Percentiles rank a stretch among this genome's conserved stretches.
Evolutionary conservation across 2,329 filamentous ascomycete genomes (phyloP).

Genomic region (Monosporascus sp.): DNA sequence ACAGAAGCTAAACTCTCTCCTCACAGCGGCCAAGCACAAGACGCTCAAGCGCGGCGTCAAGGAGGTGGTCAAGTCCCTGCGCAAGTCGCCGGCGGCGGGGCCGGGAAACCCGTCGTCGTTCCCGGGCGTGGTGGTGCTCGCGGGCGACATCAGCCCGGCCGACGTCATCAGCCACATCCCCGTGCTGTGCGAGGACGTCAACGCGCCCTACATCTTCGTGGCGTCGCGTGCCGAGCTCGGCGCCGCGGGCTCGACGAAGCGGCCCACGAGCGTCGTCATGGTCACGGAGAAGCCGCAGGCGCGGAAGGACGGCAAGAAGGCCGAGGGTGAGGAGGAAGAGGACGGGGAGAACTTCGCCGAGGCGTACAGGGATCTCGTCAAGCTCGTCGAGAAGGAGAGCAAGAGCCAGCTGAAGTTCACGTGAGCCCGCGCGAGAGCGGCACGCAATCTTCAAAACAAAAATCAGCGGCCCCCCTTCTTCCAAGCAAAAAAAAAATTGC

Average conservation of each 20-base stretch:
- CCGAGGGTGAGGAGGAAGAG: constrained; percentile 32
- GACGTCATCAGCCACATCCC: constrained; percentile 98
- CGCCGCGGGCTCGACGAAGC: constrained; percentile 88
- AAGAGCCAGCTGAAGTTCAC: constrained; percentile 49
- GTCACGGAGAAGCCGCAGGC: constrained; percentile 51
- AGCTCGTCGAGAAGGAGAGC: constrained; percentile 61
- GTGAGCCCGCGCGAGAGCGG: constrained; percentile 28
- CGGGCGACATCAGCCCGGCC: constrained; percentile 95
- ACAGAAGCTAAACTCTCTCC: constrained; percentile 8
- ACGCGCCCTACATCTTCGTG: constrained; percentile 94
- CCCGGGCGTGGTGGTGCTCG: constrained; percentile 80
- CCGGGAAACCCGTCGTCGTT: constrained; percentile 52
- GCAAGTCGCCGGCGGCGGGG: constrained; percentile 76
- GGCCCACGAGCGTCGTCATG: constrained; percentile 96
- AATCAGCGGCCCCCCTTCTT: too few relatives aligned
- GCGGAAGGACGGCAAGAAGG: constrained; percentile 38
- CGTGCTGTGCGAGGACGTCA: constrained; percentile 96
- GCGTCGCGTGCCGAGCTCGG: constrained; percentile 88
- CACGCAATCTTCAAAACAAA: background rate
- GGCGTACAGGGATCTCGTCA: constrained; percentile 58
- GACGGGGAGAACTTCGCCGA: constrained; percentile 57
- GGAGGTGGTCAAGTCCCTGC: constrained; percentile 96
- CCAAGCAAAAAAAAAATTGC: too few relatives aligned
- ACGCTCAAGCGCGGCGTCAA: constrained; percentile 97
- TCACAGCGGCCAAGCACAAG: constrained; percentile 84